Evolutionary conservation across 2,329 filamentous ascomycete genomes (phyloP).

Genomic region (Cryphonectria japonica): DNA sequence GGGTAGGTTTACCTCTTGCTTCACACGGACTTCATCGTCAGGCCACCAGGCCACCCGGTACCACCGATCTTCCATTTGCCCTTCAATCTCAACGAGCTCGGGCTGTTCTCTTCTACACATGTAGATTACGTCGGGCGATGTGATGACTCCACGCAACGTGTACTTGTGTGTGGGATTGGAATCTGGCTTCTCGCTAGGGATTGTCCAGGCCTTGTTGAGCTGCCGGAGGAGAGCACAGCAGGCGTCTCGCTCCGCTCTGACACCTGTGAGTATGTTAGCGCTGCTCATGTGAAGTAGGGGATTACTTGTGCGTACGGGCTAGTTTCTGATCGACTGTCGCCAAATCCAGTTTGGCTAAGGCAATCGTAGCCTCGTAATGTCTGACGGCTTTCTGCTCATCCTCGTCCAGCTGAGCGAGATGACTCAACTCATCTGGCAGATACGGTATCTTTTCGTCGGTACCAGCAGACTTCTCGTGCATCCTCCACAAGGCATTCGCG

Average conservation of each 20-base stretch:
- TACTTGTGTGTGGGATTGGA: conserved; percentile 38
- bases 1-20: conserved; percentile 28
- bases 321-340: conserved; percentile 26
- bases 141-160: conserved; percentile 38
- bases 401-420: conserved; percentile 27
- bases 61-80: conserved; percentile 36
- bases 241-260: conserved; percentile 21
- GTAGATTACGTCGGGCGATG: conserved; percentile 35
- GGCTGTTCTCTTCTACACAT: conserved; percentile 34
- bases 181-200: conserved; percentile 27
- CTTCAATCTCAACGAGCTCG: conserved; percentile 30
- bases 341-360: conserved; percentile 30
- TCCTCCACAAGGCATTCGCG: conserved; percentile 31
- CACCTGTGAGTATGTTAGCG: conserved; percentile 22
- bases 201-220: conserved; percentile 20
- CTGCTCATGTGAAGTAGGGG: no score
- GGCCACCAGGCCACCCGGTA: conserved; percentile 34
- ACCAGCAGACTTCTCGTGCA: conserved; percentile 30
- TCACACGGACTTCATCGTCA: conserved; percentile 30
- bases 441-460: conserved; percentile 32
- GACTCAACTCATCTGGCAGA: conserved; percentile 30
- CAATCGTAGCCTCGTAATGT: conserved; percentile 31
- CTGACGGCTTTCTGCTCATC: conserved; percentile 30
- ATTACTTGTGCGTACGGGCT: conserved; percentile 18
- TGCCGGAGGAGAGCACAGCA: conserved; percentile 23